Evolutionary conservation across 2,329 filamentous ascomycete species (phyloP).

Genomic region (Pseudopithomyces chartarum): DNA sequence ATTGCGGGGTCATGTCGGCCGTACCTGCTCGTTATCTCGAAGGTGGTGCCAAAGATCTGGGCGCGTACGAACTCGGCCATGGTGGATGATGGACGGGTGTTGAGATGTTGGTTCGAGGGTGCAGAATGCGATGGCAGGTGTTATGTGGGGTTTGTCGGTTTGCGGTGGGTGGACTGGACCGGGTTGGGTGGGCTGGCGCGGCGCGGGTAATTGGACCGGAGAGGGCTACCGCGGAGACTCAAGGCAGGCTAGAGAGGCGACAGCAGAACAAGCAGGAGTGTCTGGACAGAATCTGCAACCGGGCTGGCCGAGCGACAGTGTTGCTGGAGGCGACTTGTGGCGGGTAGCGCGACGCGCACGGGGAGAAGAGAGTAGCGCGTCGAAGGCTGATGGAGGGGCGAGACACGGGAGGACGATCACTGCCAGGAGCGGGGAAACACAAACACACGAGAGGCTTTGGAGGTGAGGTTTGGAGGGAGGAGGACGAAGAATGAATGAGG

Average conservation of each 20-base stretch:
- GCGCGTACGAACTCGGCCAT: slow-evolving; percentile 99
- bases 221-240: slow-evolving; percentile 19
- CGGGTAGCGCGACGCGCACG: slow-evolving; percentile 16
- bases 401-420: slow-evolving; percentile 33
- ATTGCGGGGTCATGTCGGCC: slow-evolving; percentile 30
- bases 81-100: slow-evolving; percentile 47
- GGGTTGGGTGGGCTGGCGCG: slow-evolving; percentile 21
- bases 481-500: slow-evolving; percentile 9
- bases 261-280: neutral
- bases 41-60: slow-evolving; percentile 99
- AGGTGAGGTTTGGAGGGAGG: slow-evolving; percentile 15
- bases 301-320: neutral
- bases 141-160: slow-evolving; percentile 30
- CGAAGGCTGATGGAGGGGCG: slow-evolving; percentile 16
- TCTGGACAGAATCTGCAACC: slow-evolving; percentile 3
- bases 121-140: slow-evolving; percentile 21
- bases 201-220: slow-evolving; percentile 23
- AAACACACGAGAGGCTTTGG: slow-evolving; percentile 1
- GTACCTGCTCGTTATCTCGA: slow-evolving; percentile 98
- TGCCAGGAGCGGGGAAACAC: slow-evolving; percentile 25
- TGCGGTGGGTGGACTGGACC: slow-evolving; percentile 25
- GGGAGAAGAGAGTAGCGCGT: slow-evolving; percentile 10
- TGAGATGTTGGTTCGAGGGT: slow-evolving; percentile 16
- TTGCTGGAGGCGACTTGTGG: neutral
- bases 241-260: slow-evolving; percentile 3